These are phyloP conservation scores for Magnolia kwangsiensis DNA, from an alignment of 164 flowering plant species.

Conservation along the genomic window DNA sequence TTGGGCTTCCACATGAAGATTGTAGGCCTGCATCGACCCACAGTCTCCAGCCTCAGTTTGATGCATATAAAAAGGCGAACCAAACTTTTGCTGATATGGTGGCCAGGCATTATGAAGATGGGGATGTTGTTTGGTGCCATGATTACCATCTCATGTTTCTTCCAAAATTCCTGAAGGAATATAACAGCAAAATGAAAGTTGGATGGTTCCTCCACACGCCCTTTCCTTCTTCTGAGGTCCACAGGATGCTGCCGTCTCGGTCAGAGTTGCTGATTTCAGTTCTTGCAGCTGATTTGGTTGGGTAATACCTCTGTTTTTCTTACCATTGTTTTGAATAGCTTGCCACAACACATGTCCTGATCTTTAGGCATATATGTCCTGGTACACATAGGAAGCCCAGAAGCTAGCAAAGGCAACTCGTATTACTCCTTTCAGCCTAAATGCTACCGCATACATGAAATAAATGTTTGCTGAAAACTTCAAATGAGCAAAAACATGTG, in stretches of 20 bases:
- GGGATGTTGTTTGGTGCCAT: constrained; percentile 95
- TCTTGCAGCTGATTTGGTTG: constrained; percentile 90
- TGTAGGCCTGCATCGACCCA: constrained; percentile 76
- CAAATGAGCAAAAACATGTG: too few relatives aligned
- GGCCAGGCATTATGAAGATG: constrained; percentile 64
- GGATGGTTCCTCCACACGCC: constrained; percentile 99
- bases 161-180: constrained; percentile 75
- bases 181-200: constrained; percentile 81
- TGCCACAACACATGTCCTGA: not conserved
- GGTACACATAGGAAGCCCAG: too few relatives aligned
- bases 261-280: constrained; percentile 82
- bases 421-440: too few relatives aligned
- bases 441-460: too few relatives aligned
- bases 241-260: constrained; percentile 90
- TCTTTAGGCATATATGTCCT: too few relatives aligned
- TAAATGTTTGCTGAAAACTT: too few relatives aligned
- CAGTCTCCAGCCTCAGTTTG: constrained; percentile 91
- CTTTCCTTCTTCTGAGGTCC: constrained; percentile 92
- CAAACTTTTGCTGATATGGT: constrained; percentile 95
- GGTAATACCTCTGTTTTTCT: constrained; percentile 39
- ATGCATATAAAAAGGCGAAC: constrained; percentile 87
- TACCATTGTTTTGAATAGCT: not conserved
- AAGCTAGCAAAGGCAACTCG: too few relatives aligned
- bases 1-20: constrained; percentile 96
- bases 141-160: constrained; percentile 96